Conservation (phyloP, 192 early-diverging fungal species). For the Spizellomyces punctatus region DNA sequence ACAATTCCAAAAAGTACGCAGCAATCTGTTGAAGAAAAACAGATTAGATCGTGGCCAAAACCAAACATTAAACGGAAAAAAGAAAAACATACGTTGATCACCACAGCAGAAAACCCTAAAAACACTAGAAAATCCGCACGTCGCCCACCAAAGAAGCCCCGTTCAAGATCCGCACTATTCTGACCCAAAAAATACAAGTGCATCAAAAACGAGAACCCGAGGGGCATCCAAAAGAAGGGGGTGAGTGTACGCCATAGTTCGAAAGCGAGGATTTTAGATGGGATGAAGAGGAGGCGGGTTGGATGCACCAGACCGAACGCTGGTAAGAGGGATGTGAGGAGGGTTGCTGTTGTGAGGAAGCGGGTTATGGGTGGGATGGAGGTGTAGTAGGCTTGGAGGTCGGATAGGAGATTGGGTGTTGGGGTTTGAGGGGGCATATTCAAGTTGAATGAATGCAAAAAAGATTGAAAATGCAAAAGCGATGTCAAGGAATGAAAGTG, state of each 20-base stretch:
- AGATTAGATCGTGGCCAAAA: too few species aligned
- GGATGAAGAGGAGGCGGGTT: conserved; percentile 52
- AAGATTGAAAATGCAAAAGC: too few species aligned
- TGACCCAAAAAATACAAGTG: conserved; percentile 75
- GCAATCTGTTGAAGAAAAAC: conserved; percentile 8
- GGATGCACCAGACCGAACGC: conserved; percentile 43
- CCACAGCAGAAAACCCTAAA: conserved; percentile 42
- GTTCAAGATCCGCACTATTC: conserved; percentile 74
- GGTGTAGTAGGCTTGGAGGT: too few species aligned
- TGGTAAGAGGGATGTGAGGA: conserved; percentile 48
- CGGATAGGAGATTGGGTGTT: too few species aligned
- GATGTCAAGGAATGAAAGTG: too few species aligned
- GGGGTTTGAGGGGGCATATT: too few species aligned
- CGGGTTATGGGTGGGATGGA: conserved; percentile 63
- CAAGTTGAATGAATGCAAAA: too few species aligned
- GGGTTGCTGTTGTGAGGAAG: conserved; percentile 50
- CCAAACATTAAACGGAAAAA: background rate
- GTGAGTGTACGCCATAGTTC: conserved; percentile 80
- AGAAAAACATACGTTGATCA: conserved; percentile 44
- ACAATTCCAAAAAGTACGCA: conserved; percentile 26
- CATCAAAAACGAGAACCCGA: conserved; percentile 64
- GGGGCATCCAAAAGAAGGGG: conserved; percentile 55
- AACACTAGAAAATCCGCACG: conserved; percentile 84
- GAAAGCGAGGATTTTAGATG: conserved; percentile 19
- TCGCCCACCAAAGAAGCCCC: conserved; percentile 59